Evolutionary conservation across 768 basidiomycete genomes (phyloP).

Genomic region (Calocybe indica): DNA sequence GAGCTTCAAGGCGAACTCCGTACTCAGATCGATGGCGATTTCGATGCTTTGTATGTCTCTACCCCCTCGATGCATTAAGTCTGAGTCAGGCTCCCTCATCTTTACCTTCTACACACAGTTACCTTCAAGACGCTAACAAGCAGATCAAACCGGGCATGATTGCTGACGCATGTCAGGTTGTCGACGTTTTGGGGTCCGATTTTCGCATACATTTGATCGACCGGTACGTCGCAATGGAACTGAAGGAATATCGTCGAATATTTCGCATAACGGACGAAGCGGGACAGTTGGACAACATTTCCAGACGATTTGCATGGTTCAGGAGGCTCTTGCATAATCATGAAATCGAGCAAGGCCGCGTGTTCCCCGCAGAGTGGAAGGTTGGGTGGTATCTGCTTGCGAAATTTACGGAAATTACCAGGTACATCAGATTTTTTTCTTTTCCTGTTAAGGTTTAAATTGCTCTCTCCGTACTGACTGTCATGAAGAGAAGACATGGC

Average conservation of each 20-base stretch:
- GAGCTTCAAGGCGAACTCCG: constrained; percentile 81
- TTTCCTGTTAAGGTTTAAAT: background rate
- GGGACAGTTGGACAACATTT: constrained; percentile 92
- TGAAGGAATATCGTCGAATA: constrained; percentile 95
- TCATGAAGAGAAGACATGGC: constrained; percentile 73
- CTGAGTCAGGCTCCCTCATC: background rate
- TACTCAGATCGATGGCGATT: constrained; percentile 79
- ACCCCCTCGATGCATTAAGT: background rate
- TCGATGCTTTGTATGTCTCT: constrained; percentile 83
- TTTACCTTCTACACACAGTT: constrained; percentile 37
- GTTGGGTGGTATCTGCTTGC: constrained; percentile 77
- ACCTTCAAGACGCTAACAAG: constrained; percentile 70
- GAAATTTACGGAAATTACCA: constrained; percentile 87
- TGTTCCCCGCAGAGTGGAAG: constrained; percentile 85
- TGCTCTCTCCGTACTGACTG: background rate
- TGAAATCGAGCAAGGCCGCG: constrained; percentile 78
- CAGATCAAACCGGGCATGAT: constrained; percentile 61
- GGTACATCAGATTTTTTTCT: constrained; percentile 38
- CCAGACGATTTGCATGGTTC: constrained; percentile 94
- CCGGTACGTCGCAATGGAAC: constrained; percentile 82
- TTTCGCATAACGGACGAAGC: constrained; percentile 93
- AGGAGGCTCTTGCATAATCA: constrained; percentile 76
- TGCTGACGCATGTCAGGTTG: constrained; percentile 79
- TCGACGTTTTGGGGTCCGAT: constrained; percentile 85
- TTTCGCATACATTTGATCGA: constrained; percentile 78